Base-by-base conservation (phyloP, 306 rosid species). In the Malus sieversii region DNA sequence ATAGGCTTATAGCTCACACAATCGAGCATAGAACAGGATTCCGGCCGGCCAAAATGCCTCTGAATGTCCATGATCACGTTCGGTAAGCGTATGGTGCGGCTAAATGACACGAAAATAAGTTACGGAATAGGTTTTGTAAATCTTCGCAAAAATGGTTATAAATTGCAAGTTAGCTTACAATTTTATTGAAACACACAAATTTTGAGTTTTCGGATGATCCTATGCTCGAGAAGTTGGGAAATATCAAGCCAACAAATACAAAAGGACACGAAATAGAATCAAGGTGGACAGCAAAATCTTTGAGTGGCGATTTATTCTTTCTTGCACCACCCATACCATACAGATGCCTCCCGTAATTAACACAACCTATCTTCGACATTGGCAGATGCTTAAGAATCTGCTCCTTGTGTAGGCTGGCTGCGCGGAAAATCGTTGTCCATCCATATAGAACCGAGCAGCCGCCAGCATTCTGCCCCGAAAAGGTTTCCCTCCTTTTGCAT, bases 381-480 rank as follows among this genome's bases (percentile, higher is more conserved):
- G 20, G 55, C 55, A 25, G 58, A n/a, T 11, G 27, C 29, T 3
- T 20, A 46, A 14, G 67, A 57, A 16, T 23, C 68, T 68, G 6
- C 68, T 66, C 6, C 20, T 35, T 32, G 66, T 45, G 29, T 45
- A 30, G 8, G 60, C 77, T 20, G 45, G 76, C 55, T 33, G 44
- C 30, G 48, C 66, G 23, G 29, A 69, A 80, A 71, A 38, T 75
- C 74, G 75, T 68, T 29, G 38, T 69, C 77, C 77, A 75, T 32
- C 73, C 78, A 73, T 19, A 75, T 16, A 82, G 33, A 79, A 72
- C 70, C 72, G 78, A 57, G 60, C 53, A 68, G 76, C 85, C 75
- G 55, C 70, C 73, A 69, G 42, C 2, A 20, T 25, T 32, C 72
- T 35, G 68, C 64, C 77, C 8, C 8, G 8, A 2, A 38, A 71